Base-by-base conservation (phyloP, 2,329 filamentous ascomycete species). In the Fusarium bulbicola region DNA sequence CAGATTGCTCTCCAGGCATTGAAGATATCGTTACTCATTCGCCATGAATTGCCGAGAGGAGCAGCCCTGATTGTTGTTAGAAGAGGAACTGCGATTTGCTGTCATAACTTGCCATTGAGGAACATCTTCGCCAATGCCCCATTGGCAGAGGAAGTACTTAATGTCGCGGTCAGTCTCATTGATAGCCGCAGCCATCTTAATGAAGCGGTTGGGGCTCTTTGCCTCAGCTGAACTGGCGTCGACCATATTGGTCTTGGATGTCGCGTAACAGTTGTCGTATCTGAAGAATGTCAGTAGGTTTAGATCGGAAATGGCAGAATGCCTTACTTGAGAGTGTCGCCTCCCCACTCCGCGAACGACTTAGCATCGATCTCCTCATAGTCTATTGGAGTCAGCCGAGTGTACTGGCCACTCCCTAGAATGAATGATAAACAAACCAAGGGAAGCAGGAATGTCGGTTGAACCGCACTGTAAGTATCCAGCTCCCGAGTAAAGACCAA, bases 311-410 rank as follows among this genome's bases (percentile, higher is more conserved):
- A 2, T 14, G 1, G 4, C 5, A 40, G 60, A 80, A 76, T 77
- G 82, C 88, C 89, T 79, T 79, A 90, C 84, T 90, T 90, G 16
- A 90, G 78, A 2, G 85, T 82, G 68, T 87, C 85, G 13, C 84
- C 86, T 72, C 70, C 82, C 84, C 84, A 86, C 8, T 80, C 80
- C 1, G 81, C 83, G 59, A 85, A 85, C 0, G 82, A 79, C 24
- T 81, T 75, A 2, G 82, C 82, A 37, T 85, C 82, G 21, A 81
- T 81, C n/a, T 81, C 77, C 66, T 86, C 84, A 20, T 82, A 81
- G 5, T 82, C 84, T 85, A 16, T 11, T 0, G 13, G 4, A 32
- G 30, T 32, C 13, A 32, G 30, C 30, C 30, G 30, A 30, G 11
- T 30, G 30, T 30, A 30, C 30, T 32, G 12, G 12, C 12, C 12